Evolutionary conservation across 2,329 filamentous ascomycete species (phyloP), one percentile per base, ranked within the genome.

Genomic region (Fusarium abutilonis): DNA sequence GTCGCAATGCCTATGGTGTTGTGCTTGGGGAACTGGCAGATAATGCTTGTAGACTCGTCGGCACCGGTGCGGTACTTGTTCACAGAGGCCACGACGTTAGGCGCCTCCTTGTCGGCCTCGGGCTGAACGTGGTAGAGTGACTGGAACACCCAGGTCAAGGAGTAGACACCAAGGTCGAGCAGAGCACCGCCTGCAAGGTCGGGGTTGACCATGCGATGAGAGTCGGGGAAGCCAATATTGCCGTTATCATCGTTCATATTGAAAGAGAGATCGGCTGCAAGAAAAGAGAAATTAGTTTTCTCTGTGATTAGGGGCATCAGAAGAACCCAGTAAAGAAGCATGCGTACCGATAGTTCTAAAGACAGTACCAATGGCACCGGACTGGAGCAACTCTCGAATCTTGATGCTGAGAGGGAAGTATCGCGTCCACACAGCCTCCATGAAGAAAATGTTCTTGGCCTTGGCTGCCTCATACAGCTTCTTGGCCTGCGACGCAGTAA

Each of bases 391-490:
- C 70, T 93, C 86, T 47, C 90, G 81, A 34, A 93, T 80, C 74
- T 91, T 86, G 74, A 92, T 85, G 70, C 90, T 93, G 11, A 96
- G 79, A 3, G 93, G 93, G 79, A 96, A 95, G 79, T 89, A 95
- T 56, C 93, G 83, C 32, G 92, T 96, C 93, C 92, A 96, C 17
- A 96, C 91, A 39, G 91, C 91, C 77, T 94, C 91, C 90, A 93
- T 93, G 60, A 94, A 78, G 81, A 90, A 89, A 67, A 92, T 73
- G 58, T 86, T 84, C 82, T 92, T 94, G 71, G 86, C 82, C 73
- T 80, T 85, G 7, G 93, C 93, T 57, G 85, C 88, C 61, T 89
- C 86, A 46, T 89, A 84, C 23, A 97, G 82, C 73, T 87, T 87
- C 76, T 85, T 86, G 21, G 90, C 81, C 77, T 97, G 93, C 9